Conservation (phyloP, 1,139 yeast genomes). For the Lodderomyces margitis region DNA sequence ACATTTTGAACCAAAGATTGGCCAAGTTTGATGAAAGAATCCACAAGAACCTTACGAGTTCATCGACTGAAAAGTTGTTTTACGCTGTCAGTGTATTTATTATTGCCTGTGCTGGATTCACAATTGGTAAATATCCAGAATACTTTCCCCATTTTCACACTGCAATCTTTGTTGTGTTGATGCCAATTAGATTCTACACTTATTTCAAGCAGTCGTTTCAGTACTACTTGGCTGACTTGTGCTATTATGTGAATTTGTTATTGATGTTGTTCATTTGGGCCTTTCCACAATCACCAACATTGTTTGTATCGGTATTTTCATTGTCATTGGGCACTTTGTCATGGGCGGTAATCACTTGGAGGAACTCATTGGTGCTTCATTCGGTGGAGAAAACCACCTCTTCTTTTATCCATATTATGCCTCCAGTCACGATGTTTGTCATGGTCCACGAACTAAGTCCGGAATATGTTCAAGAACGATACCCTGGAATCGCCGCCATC, state of each 20-base stretch:
- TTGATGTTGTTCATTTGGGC: constrained; percentile 76
- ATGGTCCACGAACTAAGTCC: constrained; percentile 75
- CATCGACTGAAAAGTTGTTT: constrained; percentile 76
- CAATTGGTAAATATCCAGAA: constrained; percentile 76
- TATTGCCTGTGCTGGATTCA: constrained; percentile 69
- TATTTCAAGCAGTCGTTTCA: constrained; percentile 79
- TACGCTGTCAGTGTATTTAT: constrained; percentile 72
- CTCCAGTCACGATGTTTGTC: constrained; percentile 85
- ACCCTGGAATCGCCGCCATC: constrained; percentile 75
- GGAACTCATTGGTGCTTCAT: constrained; percentile 89
- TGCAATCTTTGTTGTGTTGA: constrained; percentile 53
- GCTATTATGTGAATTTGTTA: constrained; percentile 83
- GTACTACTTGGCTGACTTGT: constrained; percentile 87
- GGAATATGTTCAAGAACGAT: constrained; percentile 54
- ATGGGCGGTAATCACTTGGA: constrained; percentile 95
- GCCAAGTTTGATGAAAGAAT: constrained; percentile 59
- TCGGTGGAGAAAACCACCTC: constrained; percentile 92
- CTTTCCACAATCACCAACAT: constrained; percentile 66
- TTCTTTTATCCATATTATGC: constrained; percentile 86
- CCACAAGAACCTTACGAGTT: constrained; percentile 46
- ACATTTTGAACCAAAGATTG: constrained; percentile 37
- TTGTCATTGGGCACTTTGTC: constrained; percentile 85
- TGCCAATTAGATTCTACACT: constrained; percentile 85
- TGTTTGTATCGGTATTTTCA: constrained; percentile 82
- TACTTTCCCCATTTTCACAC: constrained; percentile 79